Base-by-base conservation (phyloP, 495 filamentous ascomycete genomes). In the Aspergillus taichungensis region DNA sequence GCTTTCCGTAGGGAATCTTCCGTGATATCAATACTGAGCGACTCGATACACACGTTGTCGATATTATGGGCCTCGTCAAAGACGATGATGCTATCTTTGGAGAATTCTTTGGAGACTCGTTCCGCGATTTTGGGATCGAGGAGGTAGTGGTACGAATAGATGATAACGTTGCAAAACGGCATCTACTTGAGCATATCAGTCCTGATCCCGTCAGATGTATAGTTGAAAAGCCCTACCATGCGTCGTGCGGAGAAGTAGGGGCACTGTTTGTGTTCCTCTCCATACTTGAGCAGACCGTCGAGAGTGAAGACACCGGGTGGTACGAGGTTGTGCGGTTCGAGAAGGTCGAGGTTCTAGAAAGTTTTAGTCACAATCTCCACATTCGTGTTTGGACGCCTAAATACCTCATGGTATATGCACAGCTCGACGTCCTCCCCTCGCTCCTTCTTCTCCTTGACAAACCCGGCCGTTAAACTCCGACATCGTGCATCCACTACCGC, bases 21-120 rank as follows among this genome's bases (percentile, higher is more conserved):
- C 0, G 88, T 96, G 29, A 99, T 73, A 61, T 99, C 92, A 27
- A 95, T 95, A 56, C 91, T 96, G 13, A 96, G 73, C 9, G 92
- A 94, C 55, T 99, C 92, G 49, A 99, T 99, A 61, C 94, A 97
- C 40, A 99, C 92, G 62, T 99, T 99, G 73, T 99, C 92, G 54
- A 99, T 99, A 50, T 99, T 99, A 64, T 99, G 92, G 13, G 92
- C 92, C 55, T 99, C 92, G 58, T 99, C 92, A 53, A 99, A 99
- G 10, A 99, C 94, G 11, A 99, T 87, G 27, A 99, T 99, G 59
- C 89, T 95, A 60, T 99, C 92, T 49, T 95, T 97, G 6, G 92
- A 95, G 6, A 99, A 75, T 55, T 99, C 91, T 61, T 85, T 88
- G 1, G 94, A 97, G 3, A 99, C 92, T 40, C 92, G 75, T 60